phyloP scores from a whole-genome alignment of 1,284 basidiomycete genomes.

The Heterobasidion occidentale region DNA sequence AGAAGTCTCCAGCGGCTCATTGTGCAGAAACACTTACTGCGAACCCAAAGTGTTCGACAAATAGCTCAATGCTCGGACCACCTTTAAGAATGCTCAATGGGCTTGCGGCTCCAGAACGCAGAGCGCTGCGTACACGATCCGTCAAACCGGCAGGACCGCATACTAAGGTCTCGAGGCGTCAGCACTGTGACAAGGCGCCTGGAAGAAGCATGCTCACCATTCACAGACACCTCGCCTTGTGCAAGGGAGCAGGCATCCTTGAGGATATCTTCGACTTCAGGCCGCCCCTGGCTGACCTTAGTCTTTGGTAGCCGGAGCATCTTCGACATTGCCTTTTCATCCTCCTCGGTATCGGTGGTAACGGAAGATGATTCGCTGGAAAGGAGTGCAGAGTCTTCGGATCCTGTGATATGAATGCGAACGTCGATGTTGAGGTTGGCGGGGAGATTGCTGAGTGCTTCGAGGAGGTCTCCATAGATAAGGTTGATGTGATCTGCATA shows the following conservation, averaged over 20 bases:
- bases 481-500: slow-evolving; percentile 22
- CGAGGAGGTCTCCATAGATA: slow-evolving; percentile 23
- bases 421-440: slow-evolving; percentile 22
- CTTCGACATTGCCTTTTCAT: slow-evolving; percentile 14
- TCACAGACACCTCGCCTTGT: slow-evolving; percentile 20
- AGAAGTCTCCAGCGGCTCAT: not conserved
- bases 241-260: slow-evolving; percentile 16
- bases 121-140: slow-evolving; percentile 26
- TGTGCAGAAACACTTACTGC: slow-evolving; percentile 11
- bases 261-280: slow-evolving; percentile 18
- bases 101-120: slow-evolving; percentile 29
- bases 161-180: slow-evolving; percentile 21
- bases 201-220: slow-evolving; percentile 16
- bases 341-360: not conserved
- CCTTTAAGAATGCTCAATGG: slow-evolving; percentile 29
- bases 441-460: slow-evolving; percentile 15
- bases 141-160: slow-evolving; percentile 38
- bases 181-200: not conserved
- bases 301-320: slow-evolving; percentile 15
- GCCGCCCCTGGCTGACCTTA: slow-evolving; percentile 12
- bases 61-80: slow-evolving; percentile 33
- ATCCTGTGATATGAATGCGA: slow-evolving; percentile 23
- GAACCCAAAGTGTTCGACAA: slow-evolving; percentile 41
- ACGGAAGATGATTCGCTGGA: slow-evolving; percentile 14
- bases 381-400: not conserved